phyloP scores from a whole-genome alignment of 805 yeast species.

The Komagataella pseudopastoris region DNA sequence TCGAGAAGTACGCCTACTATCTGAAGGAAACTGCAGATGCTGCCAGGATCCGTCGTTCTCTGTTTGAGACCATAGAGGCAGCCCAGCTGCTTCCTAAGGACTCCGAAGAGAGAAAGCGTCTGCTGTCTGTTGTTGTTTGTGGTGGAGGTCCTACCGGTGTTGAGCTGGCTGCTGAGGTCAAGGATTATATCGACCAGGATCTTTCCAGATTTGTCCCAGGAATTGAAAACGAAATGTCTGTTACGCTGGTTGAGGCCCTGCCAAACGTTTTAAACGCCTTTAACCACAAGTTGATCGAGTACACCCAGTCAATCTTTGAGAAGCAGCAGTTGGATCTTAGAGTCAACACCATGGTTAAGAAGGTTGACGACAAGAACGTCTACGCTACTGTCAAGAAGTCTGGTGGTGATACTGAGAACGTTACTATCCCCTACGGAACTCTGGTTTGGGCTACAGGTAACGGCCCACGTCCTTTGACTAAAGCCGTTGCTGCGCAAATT shows the following conservation, averaged over 20 bases:
- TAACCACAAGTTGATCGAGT: conserved; percentile 53
- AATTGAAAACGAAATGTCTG: conserved; percentile 68
- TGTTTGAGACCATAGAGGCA: conserved; percentile 82
- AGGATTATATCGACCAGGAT: conserved; percentile 89
- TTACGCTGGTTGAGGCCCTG: conserved; percentile 79
- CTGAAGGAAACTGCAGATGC: conserved; percentile 87
- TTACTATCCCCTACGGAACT: conserved; percentile 73
- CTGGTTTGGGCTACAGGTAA: conserved; percentile 98
- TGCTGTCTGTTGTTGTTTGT: conserved; percentile 80
- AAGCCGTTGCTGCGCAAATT: conserved; percentile 51
- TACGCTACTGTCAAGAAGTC: conserved; percentile 54
- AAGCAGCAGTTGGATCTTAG: conserved; percentile 55
- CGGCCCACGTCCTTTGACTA: conserved; percentile 68
- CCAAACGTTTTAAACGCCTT: conserved; percentile 78
- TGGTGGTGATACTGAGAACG: conserved; percentile 48
- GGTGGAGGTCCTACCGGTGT: conserved; percentile 99
- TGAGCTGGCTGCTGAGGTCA: conserved; percentile 92
- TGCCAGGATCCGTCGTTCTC: conserved; percentile 63
- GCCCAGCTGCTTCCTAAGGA: conserved; percentile 69
- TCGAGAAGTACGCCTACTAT: conserved; percentile 75
- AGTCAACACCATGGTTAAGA: conserved; percentile 81
- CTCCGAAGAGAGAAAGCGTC: conserved; percentile 66
- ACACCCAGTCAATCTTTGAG: conserved; percentile 68
- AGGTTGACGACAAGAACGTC: conserved; percentile 61
- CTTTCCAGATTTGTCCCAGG: conserved; percentile 81